These are phyloP conservation scores for Thielaviopsis populi DNA, from an alignment of 2,329 filamentous ascomycete species.

Conservation along the genomic window DNA sequence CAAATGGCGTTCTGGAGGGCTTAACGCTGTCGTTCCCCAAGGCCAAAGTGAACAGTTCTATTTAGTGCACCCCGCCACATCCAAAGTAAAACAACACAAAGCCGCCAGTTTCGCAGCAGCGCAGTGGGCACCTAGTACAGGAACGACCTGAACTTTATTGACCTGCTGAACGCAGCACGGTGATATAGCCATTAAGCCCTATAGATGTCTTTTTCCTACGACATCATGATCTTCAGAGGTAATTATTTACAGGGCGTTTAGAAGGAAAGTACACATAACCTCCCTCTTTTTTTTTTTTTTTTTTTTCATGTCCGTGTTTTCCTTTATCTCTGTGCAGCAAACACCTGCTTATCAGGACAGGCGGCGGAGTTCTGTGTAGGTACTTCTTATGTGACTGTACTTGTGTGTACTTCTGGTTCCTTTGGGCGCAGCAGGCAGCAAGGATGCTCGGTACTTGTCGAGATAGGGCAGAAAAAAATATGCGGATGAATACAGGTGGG, in stretches of 20 bases:
- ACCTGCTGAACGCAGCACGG: not conserved
- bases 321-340: not conserved
- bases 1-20: not conserved
- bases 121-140: not conserved
- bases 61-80: not conserved
- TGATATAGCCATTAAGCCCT: not conserved
- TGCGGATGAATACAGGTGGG: not conserved
- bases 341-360: not conserved
- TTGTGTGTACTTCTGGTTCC: not conserved
- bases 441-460: slow-evolving; percentile 1
- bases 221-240: not conserved
- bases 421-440: not conserved
- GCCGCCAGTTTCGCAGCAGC: not conserved
- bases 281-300: not conserved
- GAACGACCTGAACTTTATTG: not conserved
- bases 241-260: no score
- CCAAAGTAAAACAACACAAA: not conserved
- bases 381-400: not conserved
- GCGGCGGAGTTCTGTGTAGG: not conserved
- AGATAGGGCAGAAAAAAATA: slow-evolving; percentile 1
- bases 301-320: not conserved
- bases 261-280: no score
- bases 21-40: no score
- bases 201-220: not conserved
- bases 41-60: no score